Evolutionary conservation across 2,329 filamentous ascomycete species (phyloP).

Genomic region (Fusarium penzigii): DNA sequence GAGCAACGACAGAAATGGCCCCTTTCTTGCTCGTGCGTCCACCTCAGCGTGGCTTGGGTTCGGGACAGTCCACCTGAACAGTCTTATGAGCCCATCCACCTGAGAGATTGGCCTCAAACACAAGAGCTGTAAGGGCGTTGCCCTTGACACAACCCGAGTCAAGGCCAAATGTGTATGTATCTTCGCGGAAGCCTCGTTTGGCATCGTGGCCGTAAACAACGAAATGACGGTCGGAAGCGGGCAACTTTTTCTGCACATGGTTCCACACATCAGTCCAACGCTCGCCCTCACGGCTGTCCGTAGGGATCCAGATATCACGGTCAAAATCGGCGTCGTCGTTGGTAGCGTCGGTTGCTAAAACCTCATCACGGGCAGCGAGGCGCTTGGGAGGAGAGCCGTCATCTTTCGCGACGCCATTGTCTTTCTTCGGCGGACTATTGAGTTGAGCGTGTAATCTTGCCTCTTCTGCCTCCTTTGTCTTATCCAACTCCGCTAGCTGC

Average conservation of each 20-base stretch:
- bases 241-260: constrained; percentile 43
- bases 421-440: background rate
- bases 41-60: constrained; percentile 23
- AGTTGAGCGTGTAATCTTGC: background rate
- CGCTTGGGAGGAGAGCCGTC: background rate
- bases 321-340: constrained; percentile 24
- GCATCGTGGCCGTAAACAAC: constrained; percentile 90
- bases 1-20: too few species aligned
- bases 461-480: constrained; percentile 3
- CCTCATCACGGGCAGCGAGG: constrained; percentile 9
- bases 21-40: background rate
- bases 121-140: constrained; percentile 71
- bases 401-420: background rate
- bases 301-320: constrained; percentile 36
- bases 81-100: constrained; percentile 38
- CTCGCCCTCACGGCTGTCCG: constrained; percentile 52
- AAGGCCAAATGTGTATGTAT: constrained; percentile 77
- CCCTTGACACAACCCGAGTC: constrained; percentile 83
- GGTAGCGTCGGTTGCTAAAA: constrained; percentile 1
- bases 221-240: constrained; percentile 50
- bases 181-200: constrained; percentile 60
- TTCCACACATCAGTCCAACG: constrained; percentile 70
- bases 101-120: constrained; percentile 59
- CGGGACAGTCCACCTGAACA: constrained; percentile 45
- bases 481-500: background rate